Conservation (phyloP, 441 rosid genomes). For the Lepidium campestre region DNA sequence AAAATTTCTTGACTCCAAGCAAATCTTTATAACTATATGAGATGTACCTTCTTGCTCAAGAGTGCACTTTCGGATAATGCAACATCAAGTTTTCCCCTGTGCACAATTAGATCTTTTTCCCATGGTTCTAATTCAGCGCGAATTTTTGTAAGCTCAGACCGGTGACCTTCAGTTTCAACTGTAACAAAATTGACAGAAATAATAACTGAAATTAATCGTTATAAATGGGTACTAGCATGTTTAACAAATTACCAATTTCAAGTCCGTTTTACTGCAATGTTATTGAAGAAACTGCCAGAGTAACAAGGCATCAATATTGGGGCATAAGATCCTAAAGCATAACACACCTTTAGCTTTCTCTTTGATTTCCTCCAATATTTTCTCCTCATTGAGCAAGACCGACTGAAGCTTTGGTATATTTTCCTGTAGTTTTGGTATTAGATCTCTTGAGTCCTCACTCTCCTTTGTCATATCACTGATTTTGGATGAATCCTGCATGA, state of each 20-base stretch:
- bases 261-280: not conserved
- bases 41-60: constrained; percentile 67
- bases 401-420: constrained; percentile 68
- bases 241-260: constrained; percentile 13
- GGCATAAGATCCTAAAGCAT: constrained; percentile 11
- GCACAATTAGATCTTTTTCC: constrained; percentile 80
- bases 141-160: constrained; percentile 69
- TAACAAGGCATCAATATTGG: not conserved
- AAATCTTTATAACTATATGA: constrained; percentile 2
- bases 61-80: constrained; percentile 77
- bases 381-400: constrained; percentile 67
- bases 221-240: constrained; percentile 7
- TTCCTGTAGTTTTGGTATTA: constrained; percentile 80
- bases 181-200: constrained; percentile 24
- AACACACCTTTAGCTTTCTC: constrained; percentile 71
- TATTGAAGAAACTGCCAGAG: not conserved
- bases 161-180: constrained; percentile 82
- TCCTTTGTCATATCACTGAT: constrained; percentile 61
- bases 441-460: constrained; percentile 49
- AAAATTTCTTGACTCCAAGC: not conserved
- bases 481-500: constrained; percentile 63
- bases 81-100: constrained; percentile 87
- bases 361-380: constrained; percentile 58
- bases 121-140: constrained; percentile 92
- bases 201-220: constrained; percentile 9